Evolutionary conservation across 2,329 filamentous ascomycete genomes (phyloP), one percentile per base, ranked within the genome.

Genomic region (Aspergillus pseudonomiae): DNA sequence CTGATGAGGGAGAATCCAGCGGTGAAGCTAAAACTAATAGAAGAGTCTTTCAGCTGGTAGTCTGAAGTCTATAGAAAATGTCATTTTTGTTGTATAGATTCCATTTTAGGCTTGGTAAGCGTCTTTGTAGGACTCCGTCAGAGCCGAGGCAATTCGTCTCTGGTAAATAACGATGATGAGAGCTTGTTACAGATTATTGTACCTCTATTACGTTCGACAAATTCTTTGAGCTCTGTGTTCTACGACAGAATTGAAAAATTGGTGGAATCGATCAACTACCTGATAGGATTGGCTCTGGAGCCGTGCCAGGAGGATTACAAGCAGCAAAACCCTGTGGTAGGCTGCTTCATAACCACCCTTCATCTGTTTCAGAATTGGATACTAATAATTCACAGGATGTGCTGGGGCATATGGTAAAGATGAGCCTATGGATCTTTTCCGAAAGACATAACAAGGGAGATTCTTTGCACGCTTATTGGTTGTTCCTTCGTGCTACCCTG

Each of bases 11-110:
- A 56, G 19, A 19, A 52, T 12, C 52, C 28, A 9, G 14, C n/a
- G 0, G 21, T 39, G 1, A 34, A 32, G 9, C 0, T 61, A 1
- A 46, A 28, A n/a, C 34, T 61, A 5, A 21, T 61, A 2, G 59
- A 61, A 11, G 59, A 61, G 9, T 61, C 59, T 12, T 61, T 61
- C 30, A 56, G 30, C n/a, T 61, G 59, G 52, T 61, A 61, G 52
- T n/a, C 12, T 19, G 5, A 19, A 24, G 7, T 10, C 19, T 41
- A n/a, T 9, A 41, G 7, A 41, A 14, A 41, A n/a, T 19, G 2
- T 19, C 19, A 41, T n/a, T 16, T n/a, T 41, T n/a, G 6, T 41
- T 41, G 1, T n/a, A 41, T 6, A 1, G 6, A n/a, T 10, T 3
- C 3, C 6, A 4, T 41, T 6, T 41, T n/a, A 19, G 19, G n/a